Conservation (phyloP, 2,329 filamentous ascomycete species). For the Colletotrichum lini region DNA sequence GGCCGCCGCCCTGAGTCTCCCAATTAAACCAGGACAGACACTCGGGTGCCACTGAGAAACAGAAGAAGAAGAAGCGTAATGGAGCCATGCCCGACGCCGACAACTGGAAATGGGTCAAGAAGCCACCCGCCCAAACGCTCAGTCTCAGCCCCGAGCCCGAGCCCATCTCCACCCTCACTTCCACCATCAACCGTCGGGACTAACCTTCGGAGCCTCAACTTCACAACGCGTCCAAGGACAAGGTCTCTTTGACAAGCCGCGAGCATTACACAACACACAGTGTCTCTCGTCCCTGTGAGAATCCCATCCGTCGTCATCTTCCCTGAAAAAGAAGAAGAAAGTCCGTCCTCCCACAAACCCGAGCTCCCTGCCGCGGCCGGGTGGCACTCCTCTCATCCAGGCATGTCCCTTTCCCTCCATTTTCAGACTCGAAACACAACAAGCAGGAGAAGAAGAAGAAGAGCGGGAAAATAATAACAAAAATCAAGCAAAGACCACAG, state of each 20-base stretch:
- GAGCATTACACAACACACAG: neutral
- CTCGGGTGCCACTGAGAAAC: neutral
- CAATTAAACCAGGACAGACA: too few relatives aligned
- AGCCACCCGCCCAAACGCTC: neutral
- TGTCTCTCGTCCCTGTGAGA: constrained; percentile 2
- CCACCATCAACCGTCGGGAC: neutral
- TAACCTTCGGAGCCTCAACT: neutral
- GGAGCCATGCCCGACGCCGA: neutral
- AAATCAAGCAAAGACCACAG: constrained; percentile 16
- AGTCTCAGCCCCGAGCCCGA: neutral
- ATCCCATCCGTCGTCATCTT: neutral
- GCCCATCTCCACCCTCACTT: too few relatives aligned
- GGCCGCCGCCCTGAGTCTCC: neutral
- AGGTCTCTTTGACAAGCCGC: neutral
- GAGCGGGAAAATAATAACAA: neutral
- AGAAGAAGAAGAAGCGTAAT: neutral
- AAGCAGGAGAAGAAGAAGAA: neutral
- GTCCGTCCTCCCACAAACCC: neutral
- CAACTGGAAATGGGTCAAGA: neutral
- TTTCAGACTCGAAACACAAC: neutral
- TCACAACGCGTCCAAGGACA: too few relatives aligned
- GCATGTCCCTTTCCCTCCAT: neutral
- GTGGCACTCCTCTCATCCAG: neutral
- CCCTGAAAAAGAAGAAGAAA: neutral
- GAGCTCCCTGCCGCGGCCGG: neutral